phyloP scores from a whole-genome alignment of 2,329 filamentous ascomycete genomes.

The Chrysoporthe cubensis region DNA sequence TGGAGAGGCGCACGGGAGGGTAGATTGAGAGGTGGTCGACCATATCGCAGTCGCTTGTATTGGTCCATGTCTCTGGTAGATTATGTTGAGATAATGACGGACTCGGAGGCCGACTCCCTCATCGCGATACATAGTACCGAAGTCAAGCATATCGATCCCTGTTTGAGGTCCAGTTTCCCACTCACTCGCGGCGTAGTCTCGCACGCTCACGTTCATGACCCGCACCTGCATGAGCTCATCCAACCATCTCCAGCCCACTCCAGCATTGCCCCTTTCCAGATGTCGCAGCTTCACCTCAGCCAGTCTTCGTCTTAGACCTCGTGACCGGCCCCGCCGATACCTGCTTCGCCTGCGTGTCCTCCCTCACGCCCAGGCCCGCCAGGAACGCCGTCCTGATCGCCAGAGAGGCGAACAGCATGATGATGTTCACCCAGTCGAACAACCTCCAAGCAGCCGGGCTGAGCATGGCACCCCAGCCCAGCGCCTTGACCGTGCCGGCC shows the following conservation, averaged over 20 bases:
- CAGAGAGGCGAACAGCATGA: slow-evolving; percentile 38
- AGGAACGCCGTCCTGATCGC: slow-evolving; percentile 42
- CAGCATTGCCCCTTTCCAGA: background rate
- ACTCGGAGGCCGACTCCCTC: background rate
- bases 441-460: slow-evolving; percentile 38
- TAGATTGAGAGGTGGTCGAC: slow-evolving; percentile 34
- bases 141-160: background rate
- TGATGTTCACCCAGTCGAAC: slow-evolving; percentile 44
- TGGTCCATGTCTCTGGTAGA: too few relatives aligned
- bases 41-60: background rate
- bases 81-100: background rate
- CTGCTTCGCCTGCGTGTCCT: background rate
- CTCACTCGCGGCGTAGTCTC: too few relatives aligned
- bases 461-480: slow-evolving; percentile 36
- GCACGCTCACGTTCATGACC: too few relatives aligned
- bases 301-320: slow-evolving; percentile 24
- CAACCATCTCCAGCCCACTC: background rate
- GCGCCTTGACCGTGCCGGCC: slow-evolving; percentile 38
- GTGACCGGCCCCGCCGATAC: background rate
- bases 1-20: slow-evolving; percentile 35
- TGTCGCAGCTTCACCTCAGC: background rate
- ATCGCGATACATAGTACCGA: background rate
- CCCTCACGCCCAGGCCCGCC: slow-evolving; percentile 38
- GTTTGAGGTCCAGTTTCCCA: background rate
- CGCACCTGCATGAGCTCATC: background rate